Evolutionary conservation across 73 alveolate species (phyloP), one percentile per base, ranked within the genome.

Genomic region (Uronychia binucleata): DNA sequence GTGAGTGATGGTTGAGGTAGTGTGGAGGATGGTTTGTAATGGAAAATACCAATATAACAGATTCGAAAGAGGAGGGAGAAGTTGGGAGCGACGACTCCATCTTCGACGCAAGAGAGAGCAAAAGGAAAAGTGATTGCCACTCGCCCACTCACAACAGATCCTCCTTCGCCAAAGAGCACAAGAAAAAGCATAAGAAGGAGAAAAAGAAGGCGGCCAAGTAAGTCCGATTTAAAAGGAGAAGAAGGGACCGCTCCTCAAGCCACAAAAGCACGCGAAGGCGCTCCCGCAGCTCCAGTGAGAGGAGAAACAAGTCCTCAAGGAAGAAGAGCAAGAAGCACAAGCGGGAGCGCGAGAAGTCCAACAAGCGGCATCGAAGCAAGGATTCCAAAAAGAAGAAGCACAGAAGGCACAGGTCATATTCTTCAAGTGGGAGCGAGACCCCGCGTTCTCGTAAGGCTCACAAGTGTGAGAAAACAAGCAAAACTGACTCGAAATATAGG

Each of bases 331-430:
- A 0, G 1, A 79, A 26, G 29, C 14, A 33, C 11, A n/a, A n/a
- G n/a, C n/a, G n/a, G n/a, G n/a, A n/a, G n/a, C n/a, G n/a, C n/a
- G n/a, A n/a, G n/a, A n/a, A n/a, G n/a, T n/a, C n/a, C n/a, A n/a
- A n/a, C n/a, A n/a, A n/a, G n/a, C n/a, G n/a, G n/a, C 26, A 79
- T 33, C 31, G 27, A n/a, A 77, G 86, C 30, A 33, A 79, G 0
- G 35, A 26, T 11, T 27, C 81, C 19, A 0, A 27, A 30, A 27
- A 29, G 0, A 33, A 33, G 30, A 79, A 79, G 28, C 29, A 33
- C 30, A 30, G 46, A 28, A 33, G 86, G 80, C 67, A 46, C 19
- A 5, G 67, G 19, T 46, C 5, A 5, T 19, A 19, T 19, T 30
- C 86, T 26, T 14, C 19, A 46, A 46, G 67, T 46, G 19, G 67